Base-by-base conservation (phyloP, 2,329 filamentous ascomycete genomes). In the Sporothrix sp. region DNA sequence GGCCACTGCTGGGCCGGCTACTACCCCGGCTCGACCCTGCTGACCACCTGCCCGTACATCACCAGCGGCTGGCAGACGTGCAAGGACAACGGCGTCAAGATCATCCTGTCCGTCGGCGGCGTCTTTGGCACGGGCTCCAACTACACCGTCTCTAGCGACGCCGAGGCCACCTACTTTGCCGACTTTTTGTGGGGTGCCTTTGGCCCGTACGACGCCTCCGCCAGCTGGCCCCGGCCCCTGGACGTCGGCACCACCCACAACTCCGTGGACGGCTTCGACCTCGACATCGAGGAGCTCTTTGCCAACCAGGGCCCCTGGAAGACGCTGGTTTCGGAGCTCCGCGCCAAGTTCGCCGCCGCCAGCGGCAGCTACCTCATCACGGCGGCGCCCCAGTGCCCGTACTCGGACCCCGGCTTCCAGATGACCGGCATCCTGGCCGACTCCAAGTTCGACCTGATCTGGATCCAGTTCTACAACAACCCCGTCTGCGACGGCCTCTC, bases 51-150 rank as follows among this genome's bases (percentile, higher is more conserved):
- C 55, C 62, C 59, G 14, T 53, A 52, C 44, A 63, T 69, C 46
- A 60, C 61, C 14, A 57, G 57, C 16, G 67, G 67, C 32, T 62
- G 69, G 49, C 55, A 62, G 39, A 59, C 68, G 25, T 85, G 81
- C 63, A 79, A 83, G 61, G 56, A 62, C 4, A 64, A 74, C 51
- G 73, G 74, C 50, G 84, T 82, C 66, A 83, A 79, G 55, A 74
- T 85, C 48, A 64, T 84, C 37, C 69, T 84, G 23, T 84, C 81
- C 11, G 72, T 85, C 42, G 81, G 81, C 39, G 81, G 81, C 36
- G 74, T 55, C 10, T 65, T 57, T 43, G 52, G 52, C 7, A 21
- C 48, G 7, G 21, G 11, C 10, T 60, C 58, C 52, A 61, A 68
- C 62, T 70, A 70, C 56, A 59, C 61, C 13, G 47, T 70, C 36